Evolutionary conservation across 2,329 filamentous ascomycete species (phyloP).

Genomic region (Fusarium protoensiforme): DNA sequence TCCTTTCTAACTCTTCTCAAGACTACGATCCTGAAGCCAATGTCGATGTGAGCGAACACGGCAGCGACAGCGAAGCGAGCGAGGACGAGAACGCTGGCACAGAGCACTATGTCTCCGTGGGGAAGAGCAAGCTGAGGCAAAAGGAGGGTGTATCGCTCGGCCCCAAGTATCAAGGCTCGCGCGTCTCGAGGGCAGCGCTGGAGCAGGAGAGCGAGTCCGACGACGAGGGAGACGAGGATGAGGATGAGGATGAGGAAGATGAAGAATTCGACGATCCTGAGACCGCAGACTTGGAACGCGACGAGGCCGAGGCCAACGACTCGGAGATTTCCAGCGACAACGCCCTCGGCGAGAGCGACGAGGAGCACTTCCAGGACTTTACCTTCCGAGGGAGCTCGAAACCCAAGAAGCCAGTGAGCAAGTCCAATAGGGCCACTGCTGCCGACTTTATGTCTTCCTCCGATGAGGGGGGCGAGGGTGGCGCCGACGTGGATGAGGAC

Average conservation of each 20-base stretch:
- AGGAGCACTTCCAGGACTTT: slow-evolving; percentile 82
- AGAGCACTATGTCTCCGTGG: slow-evolving; percentile 87
- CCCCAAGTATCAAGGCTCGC: slow-evolving; percentile 81
- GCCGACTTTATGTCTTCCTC: slow-evolving; percentile 68
- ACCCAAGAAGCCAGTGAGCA: slow-evolving; percentile 50
- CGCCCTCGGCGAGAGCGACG: slow-evolving; percentile 86
- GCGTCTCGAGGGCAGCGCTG: slow-evolving; percentile 76
- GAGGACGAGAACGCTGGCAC: slow-evolving; percentile 71
- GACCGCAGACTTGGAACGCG: slow-evolving; percentile 62
- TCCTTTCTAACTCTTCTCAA: slow-evolving; percentile 20
- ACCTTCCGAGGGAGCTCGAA: slow-evolving; percentile 70
- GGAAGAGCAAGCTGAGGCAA: slow-evolving; percentile 86
- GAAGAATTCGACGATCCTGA: slow-evolving; percentile 69
- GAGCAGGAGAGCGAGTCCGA: slow-evolving; percentile 67
- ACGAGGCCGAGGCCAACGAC: slow-evolving; percentile 60
- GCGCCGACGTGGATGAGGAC: slow-evolving; percentile 47
- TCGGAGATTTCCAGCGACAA: slow-evolving; percentile 73
- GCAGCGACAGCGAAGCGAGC: slow-evolving; percentile 61
- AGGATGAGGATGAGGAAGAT: slow-evolving; percentile 57
- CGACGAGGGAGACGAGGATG: slow-evolving; percentile 58
- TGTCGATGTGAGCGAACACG: slow-evolving; percentile 64
- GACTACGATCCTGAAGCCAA: slow-evolving; percentile 86
- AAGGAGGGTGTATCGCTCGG: slow-evolving; percentile 76
- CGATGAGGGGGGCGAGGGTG: slow-evolving; percentile 52
- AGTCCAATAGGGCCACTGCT: slow-evolving; percentile 58